Evolutionary conservation across 1,139 yeast genomes (phyloP).

Genomic region (Sugiyamaella paludigena): DNA sequence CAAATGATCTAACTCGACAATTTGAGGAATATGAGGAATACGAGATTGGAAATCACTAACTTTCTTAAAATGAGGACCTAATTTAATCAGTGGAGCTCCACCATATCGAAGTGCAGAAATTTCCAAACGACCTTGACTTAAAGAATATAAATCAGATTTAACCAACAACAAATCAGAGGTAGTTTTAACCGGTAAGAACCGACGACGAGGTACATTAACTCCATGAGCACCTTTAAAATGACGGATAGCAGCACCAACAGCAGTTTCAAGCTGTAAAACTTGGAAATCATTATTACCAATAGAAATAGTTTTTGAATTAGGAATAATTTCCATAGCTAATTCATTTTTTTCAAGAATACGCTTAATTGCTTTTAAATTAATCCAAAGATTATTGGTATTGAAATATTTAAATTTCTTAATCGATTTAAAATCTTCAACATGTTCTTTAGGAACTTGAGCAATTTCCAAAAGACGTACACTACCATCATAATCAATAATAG

Average conservation of each 20-base stretch:
- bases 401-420: slow-evolving; percentile 97
- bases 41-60: slow-evolving; percentile 87
- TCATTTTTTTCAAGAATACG: slow-evolving; percentile 83
- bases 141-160: slow-evolving; percentile 89
- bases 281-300: slow-evolving; percentile 74
- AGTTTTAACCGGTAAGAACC: slow-evolving; percentile 97
- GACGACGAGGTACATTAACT: slow-evolving; percentile 95
- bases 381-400: slow-evolving; percentile 98
- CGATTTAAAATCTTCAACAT: slow-evolving; percentile 95
- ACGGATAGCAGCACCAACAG: slow-evolving; percentile 98
- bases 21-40: slow-evolving; percentile 94
- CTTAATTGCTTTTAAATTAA: slow-evolving; percentile 89
- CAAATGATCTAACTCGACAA: slow-evolving; percentile 92
- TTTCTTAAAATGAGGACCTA: slow-evolving; percentile 95
- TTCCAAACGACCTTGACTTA: slow-evolving; percentile 88
- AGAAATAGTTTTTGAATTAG: slow-evolving; percentile 81
- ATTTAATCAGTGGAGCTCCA: slow-evolving; percentile 92
- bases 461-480: slow-evolving; percentile 92
- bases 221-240: slow-evolving; percentile 96
- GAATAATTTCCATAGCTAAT: slow-evolving; percentile 89
- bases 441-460: slow-evolving; percentile 98
- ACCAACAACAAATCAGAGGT: slow-evolving; percentile 92
- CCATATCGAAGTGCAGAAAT: slow-evolving; percentile 79
- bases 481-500: slow-evolving; percentile 93
- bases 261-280: slow-evolving; percentile 95